A percentile compares a stretch with the other conserved stretches of the same genome.
Evolutionary conservation across 768 basidiomycete species (phyloP).

Genomic region (Naganishia randhawae): DNA sequence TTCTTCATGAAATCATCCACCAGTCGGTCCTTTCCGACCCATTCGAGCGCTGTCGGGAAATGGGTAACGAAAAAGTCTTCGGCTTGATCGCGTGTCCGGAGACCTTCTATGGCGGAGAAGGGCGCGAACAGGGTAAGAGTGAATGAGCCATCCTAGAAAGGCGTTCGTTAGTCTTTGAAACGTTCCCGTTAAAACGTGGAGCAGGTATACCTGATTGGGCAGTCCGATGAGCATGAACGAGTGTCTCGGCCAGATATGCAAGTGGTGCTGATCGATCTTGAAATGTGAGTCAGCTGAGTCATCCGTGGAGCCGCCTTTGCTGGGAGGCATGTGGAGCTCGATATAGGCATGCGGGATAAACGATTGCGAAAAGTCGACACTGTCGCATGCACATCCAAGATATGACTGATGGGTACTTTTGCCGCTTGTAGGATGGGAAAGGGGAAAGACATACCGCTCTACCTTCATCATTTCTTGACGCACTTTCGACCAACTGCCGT

Average conservation of each 20-base stretch:
- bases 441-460: constrained; percentile 60
- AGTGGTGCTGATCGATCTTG: constrained; percentile 85
- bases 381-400: constrained; percentile 52
- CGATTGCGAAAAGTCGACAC: constrained; percentile 91
- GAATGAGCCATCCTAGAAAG: constrained; percentile 95
- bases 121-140: constrained; percentile 95
- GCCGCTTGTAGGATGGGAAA: background rate
- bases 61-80: constrained; percentile 72
- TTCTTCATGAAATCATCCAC: constrained; percentile 74
- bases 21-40: constrained; percentile 76
- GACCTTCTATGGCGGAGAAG: constrained; percentile 62
- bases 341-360: constrained; percentile 95
- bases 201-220: constrained; percentile 78
- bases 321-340: constrained; percentile 90
- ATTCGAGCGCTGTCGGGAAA: constrained; percentile 81
- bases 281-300: too few relatives aligned
- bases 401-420: too few relatives aligned
- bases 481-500: constrained; percentile 88
- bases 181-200: constrained; percentile 25
- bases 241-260: constrained; percentile 99
- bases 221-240: constrained; percentile 99
- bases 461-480: constrained; percentile 93
- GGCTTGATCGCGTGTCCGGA: constrained; percentile 58
- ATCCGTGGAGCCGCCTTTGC: too few relatives aligned
- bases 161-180: too few relatives aligned